Evolutionary conservation across 306 rosid genomes (phyloP).

Genomic region (Abrus precatorius): DNA sequence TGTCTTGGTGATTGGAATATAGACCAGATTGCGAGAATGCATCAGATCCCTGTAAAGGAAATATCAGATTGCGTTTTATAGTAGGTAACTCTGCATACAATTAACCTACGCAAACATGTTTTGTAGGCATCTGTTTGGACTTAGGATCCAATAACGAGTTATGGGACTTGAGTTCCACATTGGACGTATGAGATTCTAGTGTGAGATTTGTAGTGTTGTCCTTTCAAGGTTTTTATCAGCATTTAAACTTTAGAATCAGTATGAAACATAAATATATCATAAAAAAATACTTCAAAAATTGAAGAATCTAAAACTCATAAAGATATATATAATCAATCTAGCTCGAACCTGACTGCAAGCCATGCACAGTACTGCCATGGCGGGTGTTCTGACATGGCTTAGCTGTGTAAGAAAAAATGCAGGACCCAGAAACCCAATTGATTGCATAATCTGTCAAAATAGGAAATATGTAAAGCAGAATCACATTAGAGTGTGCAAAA

Average conservation of each 20-base stretch:
- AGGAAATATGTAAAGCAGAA: conserved; percentile 31
- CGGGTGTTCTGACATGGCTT: conserved; percentile 78
- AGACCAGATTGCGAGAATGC: conserved; percentile 96
- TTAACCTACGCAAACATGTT: conserved; percentile 12
- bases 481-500: conserved; percentile 16
- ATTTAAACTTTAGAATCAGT: neutral
- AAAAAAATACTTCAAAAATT: neutral
- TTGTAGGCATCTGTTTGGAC: neutral
- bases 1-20: conserved; percentile 93
- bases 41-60: conserved; percentile 80
- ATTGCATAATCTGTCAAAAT: conserved; percentile 89
- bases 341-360: conserved; percentile 94
- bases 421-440: conserved; percentile 92
- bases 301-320: conserved; percentile 19
- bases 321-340: conserved; percentile 29
- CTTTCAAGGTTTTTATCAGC: too few species aligned
- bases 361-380: conserved; percentile 92
- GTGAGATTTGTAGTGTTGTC: too few species aligned
- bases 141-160: too few species aligned
- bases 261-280: neutral
- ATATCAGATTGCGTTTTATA: conserved; percentile 26
- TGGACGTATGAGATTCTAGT: too few species aligned
- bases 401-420: conserved; percentile 92
- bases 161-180: too few species aligned
- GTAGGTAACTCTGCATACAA: neutral